Conservation (phyloP, 352 stramenopile species). For the Phytophthora constricta region DNA sequence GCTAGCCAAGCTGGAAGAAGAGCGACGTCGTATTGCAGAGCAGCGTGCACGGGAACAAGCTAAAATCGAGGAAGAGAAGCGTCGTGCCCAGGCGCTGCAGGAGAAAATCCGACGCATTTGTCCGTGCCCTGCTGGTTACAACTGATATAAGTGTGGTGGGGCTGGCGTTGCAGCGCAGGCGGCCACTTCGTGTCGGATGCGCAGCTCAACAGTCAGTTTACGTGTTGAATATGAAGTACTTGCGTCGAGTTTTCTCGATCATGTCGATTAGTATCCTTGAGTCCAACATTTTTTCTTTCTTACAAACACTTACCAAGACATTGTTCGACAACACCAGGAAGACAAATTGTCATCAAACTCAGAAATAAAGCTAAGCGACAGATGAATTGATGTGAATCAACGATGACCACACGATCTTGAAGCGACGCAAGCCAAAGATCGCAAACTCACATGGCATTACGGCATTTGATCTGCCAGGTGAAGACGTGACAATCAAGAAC, state of each 20-base stretch:
- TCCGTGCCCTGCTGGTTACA: slow-evolving; percentile 69
- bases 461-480: neutral
- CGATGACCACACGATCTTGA: slow-evolving; percentile 1
- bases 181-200: slow-evolving; percentile 78
- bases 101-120: slow-evolving; percentile 68
- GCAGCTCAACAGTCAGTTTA: slow-evolving; percentile 67
- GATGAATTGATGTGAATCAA: neutral
- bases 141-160: slow-evolving; percentile 64
- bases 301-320: too few relatives aligned
- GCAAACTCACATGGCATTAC: neutral
- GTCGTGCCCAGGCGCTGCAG: slow-evolving; percentile 49
- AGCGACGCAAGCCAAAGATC: neutral
- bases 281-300: too few relatives aligned
- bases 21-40: slow-evolving; percentile 14
- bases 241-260: too few relatives aligned
- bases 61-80: slow-evolving; percentile 47
- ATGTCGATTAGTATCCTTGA: too few relatives aligned
- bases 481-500: neutral
- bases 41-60: slow-evolving; percentile 32
- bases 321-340: too few relatives aligned
- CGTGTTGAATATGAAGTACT: slow-evolving; percentile 26
- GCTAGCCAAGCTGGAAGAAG: slow-evolving; percentile 10
- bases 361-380: too few relatives aligned
- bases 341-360: too few relatives aligned
- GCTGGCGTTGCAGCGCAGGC: slow-evolving; percentile 85